Conservation (phyloP, 1,139 yeast species). For the Saccharomycopsis hybrid region DNA sequence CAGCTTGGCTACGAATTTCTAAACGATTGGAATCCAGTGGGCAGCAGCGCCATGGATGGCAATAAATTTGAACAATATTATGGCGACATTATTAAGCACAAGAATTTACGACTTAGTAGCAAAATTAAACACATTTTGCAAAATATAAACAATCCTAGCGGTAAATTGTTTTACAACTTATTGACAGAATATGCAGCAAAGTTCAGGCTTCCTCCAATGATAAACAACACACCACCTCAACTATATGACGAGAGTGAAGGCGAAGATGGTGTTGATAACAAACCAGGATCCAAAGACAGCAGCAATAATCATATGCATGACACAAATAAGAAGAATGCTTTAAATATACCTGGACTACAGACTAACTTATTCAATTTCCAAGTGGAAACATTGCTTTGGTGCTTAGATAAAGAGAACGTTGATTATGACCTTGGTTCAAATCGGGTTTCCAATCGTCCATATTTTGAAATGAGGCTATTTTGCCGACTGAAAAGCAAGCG, state of each 20-base stretch:
- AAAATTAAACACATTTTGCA: conserved; percentile 6
- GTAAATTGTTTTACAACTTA: conserved; percentile 19
- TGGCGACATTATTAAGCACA: not conserved
- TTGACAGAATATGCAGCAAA: conserved; percentile 18
- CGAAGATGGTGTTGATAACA: conserved; percentile 13
- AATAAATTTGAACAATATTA: not conserved
- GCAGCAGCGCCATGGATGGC: not conserved
- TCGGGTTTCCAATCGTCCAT: conserved; percentile 20
- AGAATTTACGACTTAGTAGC: not conserved
- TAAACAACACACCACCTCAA: conserved; percentile 19
- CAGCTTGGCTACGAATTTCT: conserved; percentile 18
- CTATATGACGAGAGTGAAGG: conserved; percentile 7
- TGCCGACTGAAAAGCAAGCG: conserved; percentile 21
- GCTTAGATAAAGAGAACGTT: conserved; percentile 53
- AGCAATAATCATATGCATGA: too few relatives aligned
- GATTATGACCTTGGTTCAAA: conserved; percentile 30
- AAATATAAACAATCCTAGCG: conserved; percentile 13
- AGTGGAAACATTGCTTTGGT: conserved; percentile 58
- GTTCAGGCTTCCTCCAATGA: conserved; percentile 7
- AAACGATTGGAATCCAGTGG: conserved; percentile 16
- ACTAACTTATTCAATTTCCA: conserved; percentile 54
- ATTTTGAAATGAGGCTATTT: conserved; percentile 20
- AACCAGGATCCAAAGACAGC: too few relatives aligned
- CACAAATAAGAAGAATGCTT: conserved; percentile 27
- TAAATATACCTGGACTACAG: conserved; percentile 38